A percentile compares a stretch with the other conserved stretches of the same genome.
Conservation (phyloP, 2,329 filamentous ascomycete genomes). For the Penicillium italicum region DNA sequence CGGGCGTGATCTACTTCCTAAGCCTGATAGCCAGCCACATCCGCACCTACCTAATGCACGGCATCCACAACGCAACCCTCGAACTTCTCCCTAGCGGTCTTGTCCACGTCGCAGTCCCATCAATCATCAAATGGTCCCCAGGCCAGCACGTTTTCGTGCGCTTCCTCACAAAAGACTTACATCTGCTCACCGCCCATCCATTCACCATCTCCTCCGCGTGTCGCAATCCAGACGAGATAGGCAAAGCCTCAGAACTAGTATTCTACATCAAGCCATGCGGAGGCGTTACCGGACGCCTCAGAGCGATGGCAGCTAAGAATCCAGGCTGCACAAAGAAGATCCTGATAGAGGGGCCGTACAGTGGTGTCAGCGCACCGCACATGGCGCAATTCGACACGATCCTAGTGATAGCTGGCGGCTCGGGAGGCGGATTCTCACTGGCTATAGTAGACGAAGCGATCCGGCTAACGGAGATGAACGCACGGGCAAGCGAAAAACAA, state of each 20-base stretch:
- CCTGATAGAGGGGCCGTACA: conserved; percentile 57
- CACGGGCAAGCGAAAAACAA: conserved; percentile 1
- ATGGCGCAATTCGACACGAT: conserved; percentile 42
- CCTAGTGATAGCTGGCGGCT: conserved; percentile 54
- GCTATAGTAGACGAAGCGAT: conserved; percentile 48
- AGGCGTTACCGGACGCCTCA: conserved; percentile 50
- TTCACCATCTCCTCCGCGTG: conserved; percentile 55
- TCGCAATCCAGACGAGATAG: conserved; percentile 12
- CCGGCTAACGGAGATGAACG: conserved; percentile 7
- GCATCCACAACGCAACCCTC: conserved; percentile 45
- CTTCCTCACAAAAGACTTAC: conserved; percentile 44
- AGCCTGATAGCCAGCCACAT: conserved; percentile 45
- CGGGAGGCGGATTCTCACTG: conserved; percentile 53
- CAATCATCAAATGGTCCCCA: conserved; percentile 46
- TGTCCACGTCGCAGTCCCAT: conserved; percentile 44
- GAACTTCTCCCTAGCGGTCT: conserved; percentile 40
- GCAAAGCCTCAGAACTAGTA: conserved; percentile 40
- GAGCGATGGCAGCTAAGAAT: conserved; percentile 35
- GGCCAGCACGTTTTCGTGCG: conserved; percentile 56
- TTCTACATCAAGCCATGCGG: conserved; percentile 52
- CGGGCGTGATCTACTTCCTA: conserved; percentile 50
- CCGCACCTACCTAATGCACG: conserved; percentile 49
- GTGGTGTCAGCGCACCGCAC: conserved; percentile 44
- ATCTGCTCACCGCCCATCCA: conserved; percentile 48
- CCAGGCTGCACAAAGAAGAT: conserved; percentile 45